These are phyloP conservation scores for Ilex paraguariensis DNA, from an alignment of 305 asterid genomes.

Conservation along the genomic window DNA sequence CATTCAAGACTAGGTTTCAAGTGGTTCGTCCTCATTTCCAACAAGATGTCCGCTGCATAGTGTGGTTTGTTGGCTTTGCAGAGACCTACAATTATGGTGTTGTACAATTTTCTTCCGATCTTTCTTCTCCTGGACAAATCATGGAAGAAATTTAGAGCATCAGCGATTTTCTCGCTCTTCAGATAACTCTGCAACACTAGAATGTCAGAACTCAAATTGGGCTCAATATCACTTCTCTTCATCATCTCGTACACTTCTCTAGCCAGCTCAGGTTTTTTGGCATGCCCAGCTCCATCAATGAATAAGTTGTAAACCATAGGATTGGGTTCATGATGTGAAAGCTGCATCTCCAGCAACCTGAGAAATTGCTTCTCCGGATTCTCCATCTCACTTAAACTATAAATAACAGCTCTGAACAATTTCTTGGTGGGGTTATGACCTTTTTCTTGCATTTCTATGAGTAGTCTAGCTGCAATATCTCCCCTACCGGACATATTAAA, in stretches of 20 bases:
- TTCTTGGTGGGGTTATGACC: constrained; percentile 35
- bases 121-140: constrained; percentile 29
- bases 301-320: constrained; percentile 35
- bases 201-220: constrained; percentile 32
- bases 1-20: constrained; percentile 52
- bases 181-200: constrained; percentile 53
- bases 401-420: constrained; percentile 48
- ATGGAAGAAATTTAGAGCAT: constrained; percentile 45
- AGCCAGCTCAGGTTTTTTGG: constrained; percentile 58
- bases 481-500: constrained; percentile 48
- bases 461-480: constrained; percentile 60
- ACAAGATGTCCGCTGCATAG: constrained; percentile 40
- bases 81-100: constrained; percentile 55
- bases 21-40: constrained; percentile 34
- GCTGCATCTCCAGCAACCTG: constrained; percentile 59
- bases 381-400: constrained; percentile 44
- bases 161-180: constrained; percentile 27
- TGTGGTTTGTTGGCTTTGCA: constrained; percentile 41
- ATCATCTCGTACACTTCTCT: constrained; percentile 48
- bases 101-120: constrained; percentile 34
- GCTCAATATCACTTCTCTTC: constrained; percentile 34
- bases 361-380: constrained; percentile 42
- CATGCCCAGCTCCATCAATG: constrained; percentile 84
- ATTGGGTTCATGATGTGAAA: constrained; percentile 25
- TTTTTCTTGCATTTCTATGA: constrained; percentile 82